Evolutionary conservation across 2,329 filamentous ascomycete genomes (phyloP).

Genomic region (Albifimbria verrucaria): DNA sequence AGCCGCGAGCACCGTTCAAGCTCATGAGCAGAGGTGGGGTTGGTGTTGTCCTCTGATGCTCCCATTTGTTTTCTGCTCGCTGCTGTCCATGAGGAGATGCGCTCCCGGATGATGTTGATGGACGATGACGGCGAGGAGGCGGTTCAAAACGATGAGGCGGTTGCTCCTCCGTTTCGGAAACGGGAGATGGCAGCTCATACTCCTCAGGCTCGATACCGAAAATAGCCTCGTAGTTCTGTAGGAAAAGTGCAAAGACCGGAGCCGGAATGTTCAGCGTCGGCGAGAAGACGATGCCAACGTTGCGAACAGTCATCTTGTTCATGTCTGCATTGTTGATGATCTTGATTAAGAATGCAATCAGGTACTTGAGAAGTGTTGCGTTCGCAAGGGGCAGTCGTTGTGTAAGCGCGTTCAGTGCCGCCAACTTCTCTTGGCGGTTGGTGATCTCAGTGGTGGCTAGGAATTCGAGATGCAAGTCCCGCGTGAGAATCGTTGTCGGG

Average conservation of each 20-base stretch:
- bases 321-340: constrained; percentile 86
- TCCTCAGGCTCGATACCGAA: constrained; percentile 71
- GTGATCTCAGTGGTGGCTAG: constrained; percentile 77
- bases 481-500: constrained; percentile 84
- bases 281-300: constrained; percentile 97
- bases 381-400: constrained; percentile 79
- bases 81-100: constrained; percentile 52
- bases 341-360: constrained; percentile 84
- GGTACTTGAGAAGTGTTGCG: constrained; percentile 73
- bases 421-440: constrained; percentile 72
- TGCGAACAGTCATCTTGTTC: constrained; percentile 98
- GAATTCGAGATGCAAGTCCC: constrained; percentile 88
- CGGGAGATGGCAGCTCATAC: constrained; percentile 52
- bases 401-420: constrained; percentile 72
- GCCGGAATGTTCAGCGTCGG: constrained; percentile 95
- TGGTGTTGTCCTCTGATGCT: constrained; percentile 36
- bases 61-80: constrained; percentile 25
- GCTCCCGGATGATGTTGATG: constrained; percentile 47
- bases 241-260: constrained; percentile 87
- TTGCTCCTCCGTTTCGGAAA: constrained; percentile 34
- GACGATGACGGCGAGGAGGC: constrained; percentile 36
- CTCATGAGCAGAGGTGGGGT: constrained; percentile 46
- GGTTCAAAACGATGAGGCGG: constrained; percentile 27
- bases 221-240: constrained; percentile 85
- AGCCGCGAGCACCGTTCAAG: constrained; percentile 27